Evolutionary conservation across 352 stramenopile genomes (phyloP).

Genomic region (Phytophthora ramorum): DNA sequence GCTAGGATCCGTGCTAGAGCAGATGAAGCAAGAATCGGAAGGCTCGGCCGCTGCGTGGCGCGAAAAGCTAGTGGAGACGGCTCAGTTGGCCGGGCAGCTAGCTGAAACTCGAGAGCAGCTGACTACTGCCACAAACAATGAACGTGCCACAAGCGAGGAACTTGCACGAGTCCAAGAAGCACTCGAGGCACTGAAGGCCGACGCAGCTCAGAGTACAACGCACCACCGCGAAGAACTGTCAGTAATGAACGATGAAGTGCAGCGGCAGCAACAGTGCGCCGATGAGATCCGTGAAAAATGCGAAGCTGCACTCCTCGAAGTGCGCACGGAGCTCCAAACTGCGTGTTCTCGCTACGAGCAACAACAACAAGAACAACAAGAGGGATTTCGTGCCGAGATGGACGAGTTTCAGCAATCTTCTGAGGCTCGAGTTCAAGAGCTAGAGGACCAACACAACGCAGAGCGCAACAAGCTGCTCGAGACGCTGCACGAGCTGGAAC

Average conservation of each 20-base stretch:
- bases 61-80: conserved; percentile 65
- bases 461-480: conserved; percentile 19
- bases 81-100: conserved; percentile 53
- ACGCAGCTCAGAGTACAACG: conserved; percentile 37
- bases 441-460: conserved; percentile 4
- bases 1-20: conserved; percentile 68
- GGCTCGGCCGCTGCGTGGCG: conserved; percentile 64
- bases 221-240: conserved; percentile 59
- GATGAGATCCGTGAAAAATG: conserved; percentile 50
- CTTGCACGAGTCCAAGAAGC: conserved; percentile 45
- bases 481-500: conserved; percentile 28
- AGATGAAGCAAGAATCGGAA: conserved; percentile 81
- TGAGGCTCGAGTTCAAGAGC: conserved; percentile 15
- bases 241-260: conserved; percentile 71
- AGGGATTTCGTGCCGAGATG: conserved; percentile 16
- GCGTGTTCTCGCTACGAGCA: conserved; percentile 25
- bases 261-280: conserved; percentile 41
- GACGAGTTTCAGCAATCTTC: conserved; percentile 15
- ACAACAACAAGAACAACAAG: conserved; percentile 33
- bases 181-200: conserved; percentile 39
- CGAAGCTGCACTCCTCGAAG: conserved; percentile 36
- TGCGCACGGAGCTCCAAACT: conserved; percentile 41
- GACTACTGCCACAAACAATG: conserved; percentile 37
- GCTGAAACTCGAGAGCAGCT: conserved; percentile 47
- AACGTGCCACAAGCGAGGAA: conserved; percentile 42